Evolutionary conservation across 345 rosid genomes (phyloP), one percentile per base, ranked within the genome.

Genomic region (Durio zibethinus): DNA sequence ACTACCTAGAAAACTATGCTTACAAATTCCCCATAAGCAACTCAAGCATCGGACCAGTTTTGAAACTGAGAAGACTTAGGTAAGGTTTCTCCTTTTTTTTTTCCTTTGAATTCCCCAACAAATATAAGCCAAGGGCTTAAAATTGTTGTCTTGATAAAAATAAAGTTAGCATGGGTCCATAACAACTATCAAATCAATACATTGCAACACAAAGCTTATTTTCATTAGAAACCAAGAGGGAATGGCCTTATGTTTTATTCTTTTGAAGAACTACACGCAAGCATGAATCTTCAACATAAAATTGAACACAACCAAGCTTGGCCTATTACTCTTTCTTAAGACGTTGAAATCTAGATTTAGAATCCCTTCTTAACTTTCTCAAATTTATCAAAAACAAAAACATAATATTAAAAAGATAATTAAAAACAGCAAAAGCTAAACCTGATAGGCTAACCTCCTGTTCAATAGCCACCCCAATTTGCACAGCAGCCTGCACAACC

Each of bases 401-500:
- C 31, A 36, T 54, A 10, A 11, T 4, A 43, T 3, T 38, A 20
- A 10, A 52, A 5, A 4, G 5, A 40, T 42, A 67, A 40, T 38
- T 36, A 23, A 23, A 29, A 36, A 23, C 6, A 57, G 33, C 52
- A 43, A 48, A 43, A 65, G 20, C 8, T 20, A 14, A 80, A 48
- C 67, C 40, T 65, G 5, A 71, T 69, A 76, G 15, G 45, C 87
- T 77, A 54, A 90, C 99, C 94, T 95, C 99, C 29, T 93, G 94
- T 80, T 95, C 99, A 18, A 95, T 84, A 61, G 99, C 97, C 83
- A 81, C 77, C 36, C 99, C 99, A 73, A 95, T 89, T 45, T 90
- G 88, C 8, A 90, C 87, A 38, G 97, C 97, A 74, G 97, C 99
- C 80, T 93, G 94, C 77, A 93, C 93, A 83, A 95, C 91, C 70